Evolutionary conservation across 2,329 filamentous ascomycete species (phyloP).

Genomic region (Epichloe bromicola): DNA sequence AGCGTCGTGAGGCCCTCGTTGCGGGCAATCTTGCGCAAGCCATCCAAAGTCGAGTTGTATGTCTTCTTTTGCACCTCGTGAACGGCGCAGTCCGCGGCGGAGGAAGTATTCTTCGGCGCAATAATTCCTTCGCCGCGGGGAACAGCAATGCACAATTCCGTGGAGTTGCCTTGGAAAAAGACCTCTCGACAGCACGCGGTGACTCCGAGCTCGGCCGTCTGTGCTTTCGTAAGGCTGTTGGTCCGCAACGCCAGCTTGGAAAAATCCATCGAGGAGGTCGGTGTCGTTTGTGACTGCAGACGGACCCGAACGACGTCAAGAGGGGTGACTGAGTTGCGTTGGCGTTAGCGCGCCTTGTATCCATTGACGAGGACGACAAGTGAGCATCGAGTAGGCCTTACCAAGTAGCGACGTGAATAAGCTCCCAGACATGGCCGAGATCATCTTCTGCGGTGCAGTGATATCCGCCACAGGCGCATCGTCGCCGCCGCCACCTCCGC

Average conservation of each 20-base stretch:
- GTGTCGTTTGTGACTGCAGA: slow-evolving; percentile 64
- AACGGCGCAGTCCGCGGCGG: slow-evolving; percentile 64
- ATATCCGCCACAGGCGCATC: slow-evolving; percentile 45
- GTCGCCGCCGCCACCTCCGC: slow-evolving; percentile 1
- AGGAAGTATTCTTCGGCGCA: slow-evolving; percentile 25
- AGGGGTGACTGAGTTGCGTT: slow-evolving; percentile 57
- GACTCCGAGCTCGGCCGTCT: slow-evolving; percentile 70
- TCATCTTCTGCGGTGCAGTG: slow-evolving; percentile 80
- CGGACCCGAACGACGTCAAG: slow-evolving; percentile 94
- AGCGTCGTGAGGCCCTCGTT: slow-evolving; percentile 80
- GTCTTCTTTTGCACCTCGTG: slow-evolving; percentile 74
- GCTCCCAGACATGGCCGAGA: slow-evolving; percentile 84
- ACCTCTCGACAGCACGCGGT: slow-evolving; percentile 94
- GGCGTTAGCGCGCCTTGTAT: not conserved
- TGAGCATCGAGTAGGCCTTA: slow-evolving; percentile 31
- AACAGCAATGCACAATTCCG: slow-evolving; percentile 67
- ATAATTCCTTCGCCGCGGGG: slow-evolving; percentile 36
- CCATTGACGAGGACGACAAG: not conserved
- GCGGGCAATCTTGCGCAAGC: slow-evolving; percentile 82
- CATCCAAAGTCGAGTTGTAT: slow-evolving; percentile 85
- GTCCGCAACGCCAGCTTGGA: slow-evolving; percentile 42
- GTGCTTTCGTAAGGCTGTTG: slow-evolving; percentile 53
- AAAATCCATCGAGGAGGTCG: slow-evolving; percentile 38
- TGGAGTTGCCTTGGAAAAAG: slow-evolving; percentile 84
- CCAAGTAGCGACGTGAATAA: slow-evolving; percentile 79